Base-by-base conservation (phyloP, 495 filamentous ascomycete genomes). In the Barbatosphaeria neglecta region DNA sequence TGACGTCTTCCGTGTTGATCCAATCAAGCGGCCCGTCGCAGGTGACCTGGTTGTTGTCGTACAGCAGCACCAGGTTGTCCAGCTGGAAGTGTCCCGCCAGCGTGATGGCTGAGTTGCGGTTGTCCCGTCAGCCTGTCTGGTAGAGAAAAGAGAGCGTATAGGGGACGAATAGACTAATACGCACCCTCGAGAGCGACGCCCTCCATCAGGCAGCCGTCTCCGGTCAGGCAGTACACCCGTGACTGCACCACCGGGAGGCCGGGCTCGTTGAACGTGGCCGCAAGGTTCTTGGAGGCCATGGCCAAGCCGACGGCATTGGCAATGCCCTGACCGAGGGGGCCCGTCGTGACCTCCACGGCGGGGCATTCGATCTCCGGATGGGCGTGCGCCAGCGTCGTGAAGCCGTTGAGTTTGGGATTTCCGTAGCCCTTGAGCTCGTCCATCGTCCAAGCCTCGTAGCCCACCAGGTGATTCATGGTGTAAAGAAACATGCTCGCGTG, bases 401-500 rank as follows among this genome's bases (percentile, higher is more conserved):
- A 59, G 17, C 73, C 16, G 69, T 66, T 1, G 71, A 77, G 54
- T 77, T 41, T 41, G 19, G 39, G 16, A 17, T 41, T 41, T 3
- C 39, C 73, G 51, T 81, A 81, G n/a, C 72, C 71, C 43, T 74
- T 71, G 22, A 81, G 62, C 53, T 83, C 73, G 16, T 81, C 76
- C 17, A 77, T 62, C 0, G 76, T 77, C 76, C 78, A 79, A 40
- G 57, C 56, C 43, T 70, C 67, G 63, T 80, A 81, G 13, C 79
- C 79, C 1, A 65, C 66, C 3, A 81, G 67, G 48, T 82, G 74
- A 6, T 77, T 59, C 50, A 78, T 72, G 3, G 65, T 60, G 55
- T 82, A 82, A 51, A 77, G 74, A 53, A 80, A 80, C 6, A 81
- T 57, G 53, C 75, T 77, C 19, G 76, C 66, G 51, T 81, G 78